Evolutionary conservation across 371 early-diverging fungal species (phyloP).

Genomic region (Circinella minor): DNA sequence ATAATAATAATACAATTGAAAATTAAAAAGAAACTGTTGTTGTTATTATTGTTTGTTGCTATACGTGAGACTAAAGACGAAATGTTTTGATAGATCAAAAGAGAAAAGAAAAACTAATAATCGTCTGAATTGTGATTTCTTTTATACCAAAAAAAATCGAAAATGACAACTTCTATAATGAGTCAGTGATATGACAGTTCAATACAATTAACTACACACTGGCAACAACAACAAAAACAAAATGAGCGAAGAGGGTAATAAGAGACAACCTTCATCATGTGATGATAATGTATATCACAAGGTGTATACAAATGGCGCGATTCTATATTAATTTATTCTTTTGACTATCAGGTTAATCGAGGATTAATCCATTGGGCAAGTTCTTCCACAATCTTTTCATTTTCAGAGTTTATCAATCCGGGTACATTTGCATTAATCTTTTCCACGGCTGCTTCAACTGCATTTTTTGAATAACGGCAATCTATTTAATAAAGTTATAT

Average conservation of each 20-base stretch:
- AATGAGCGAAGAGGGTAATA: too few relatives aligned
- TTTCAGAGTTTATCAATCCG: slow-evolving; percentile 42
- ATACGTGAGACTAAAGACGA: neutral
- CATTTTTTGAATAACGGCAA: slow-evolving; percentile 58
- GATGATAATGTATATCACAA: slow-evolving; percentile 2
- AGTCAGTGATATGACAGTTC: neutral
- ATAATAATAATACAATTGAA: neutral
- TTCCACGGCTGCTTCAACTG: slow-evolving; percentile 70
- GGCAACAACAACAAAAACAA: too few relatives aligned
- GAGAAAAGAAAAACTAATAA: neutral
- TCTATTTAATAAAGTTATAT: slow-evolving; percentile 20
- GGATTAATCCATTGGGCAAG: slow-evolving; percentile 33
- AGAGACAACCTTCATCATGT: neutral
- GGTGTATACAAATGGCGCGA: neutral
- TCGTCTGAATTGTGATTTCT: neutral
- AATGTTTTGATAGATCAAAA: neutral
- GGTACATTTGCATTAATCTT: slow-evolving; percentile 49
- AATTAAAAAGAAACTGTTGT: neutral
- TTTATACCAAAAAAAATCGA: neutral
- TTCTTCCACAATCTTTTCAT: slow-evolving; percentile 29
- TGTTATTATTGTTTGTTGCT: neutral
- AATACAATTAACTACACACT: too few relatives aligned
- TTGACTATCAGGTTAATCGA: neutral
- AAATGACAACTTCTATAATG: neutral
- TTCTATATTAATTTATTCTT: neutral